Evolutionary conservation across 805 yeast species (phyloP), one percentile per base, ranked within the genome.

Genomic region (Nakazawaea wickerhamii): DNA sequence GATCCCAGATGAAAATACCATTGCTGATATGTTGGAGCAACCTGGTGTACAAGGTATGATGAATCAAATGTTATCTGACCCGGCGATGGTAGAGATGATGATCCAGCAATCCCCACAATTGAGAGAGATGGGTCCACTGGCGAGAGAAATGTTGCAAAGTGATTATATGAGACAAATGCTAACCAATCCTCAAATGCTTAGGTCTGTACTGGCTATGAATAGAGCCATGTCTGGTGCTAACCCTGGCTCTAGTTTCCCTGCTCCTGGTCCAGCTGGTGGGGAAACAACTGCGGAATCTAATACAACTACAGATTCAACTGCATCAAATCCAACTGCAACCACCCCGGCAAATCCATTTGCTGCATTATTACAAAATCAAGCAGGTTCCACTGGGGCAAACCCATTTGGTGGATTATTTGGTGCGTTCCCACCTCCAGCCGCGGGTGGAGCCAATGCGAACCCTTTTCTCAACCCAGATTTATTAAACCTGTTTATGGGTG

Each of bases 81-180:
- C 97, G 2, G 90, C 84, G 60, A 83, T 89, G 90, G 59, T 87
- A 38, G 95, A 88, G 52, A 79, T 69, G 58, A 61, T 90, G 70
- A 86, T 89, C 55, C 77, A 79, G 53, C 86, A 84, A 56, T 82
- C 84, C 44, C 96, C 97, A 6, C 89, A 83, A 57, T 70, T 89
- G 55, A 77, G 91, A 47, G 75, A 79, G 4, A 77, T 87, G 89
- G 95, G 95, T 10, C 96, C 96, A 6, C 87, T 84, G 58, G 90
- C 85, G 18, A 76, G 96, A 55, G 79, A 84, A 58, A 72, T 89
- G 81, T 64, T 91, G 54, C 95, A 84, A 61, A 79, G 83, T 57
- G 95, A 91, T 13, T 73, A 78, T 57, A 79, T 90, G 58, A 77
- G 96, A 62, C 81, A 80, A 55, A 78, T 83, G 80, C 50, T 84